phyloP scores from a whole-genome alignment of 768 basidiomycete species.

The Paxillus ammoniavirescens region DNA sequence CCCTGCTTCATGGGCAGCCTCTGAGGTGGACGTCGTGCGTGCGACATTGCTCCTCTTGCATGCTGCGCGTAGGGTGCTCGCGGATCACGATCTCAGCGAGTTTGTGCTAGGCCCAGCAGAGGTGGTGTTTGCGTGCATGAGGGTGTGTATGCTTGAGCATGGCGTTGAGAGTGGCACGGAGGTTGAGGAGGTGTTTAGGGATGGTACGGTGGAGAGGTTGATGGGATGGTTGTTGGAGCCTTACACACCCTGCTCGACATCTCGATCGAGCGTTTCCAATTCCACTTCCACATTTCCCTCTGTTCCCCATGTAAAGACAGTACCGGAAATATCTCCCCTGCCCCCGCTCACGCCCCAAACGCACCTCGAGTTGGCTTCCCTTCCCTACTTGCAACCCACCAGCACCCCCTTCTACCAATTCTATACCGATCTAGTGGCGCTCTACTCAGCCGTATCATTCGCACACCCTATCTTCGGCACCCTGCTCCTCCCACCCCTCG shows the following conservation, averaged over 20 bases:
- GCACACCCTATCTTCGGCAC: slow-evolving; percentile 72
- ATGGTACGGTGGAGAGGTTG: slow-evolving; percentile 53
- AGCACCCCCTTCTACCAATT: slow-evolving; percentile 88
- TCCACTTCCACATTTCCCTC: slow-evolving; percentile 36
- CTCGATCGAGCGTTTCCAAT: slow-evolving; percentile 35
- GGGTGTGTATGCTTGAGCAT: slow-evolving; percentile 95
- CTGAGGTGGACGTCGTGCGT: slow-evolving; percentile 75
- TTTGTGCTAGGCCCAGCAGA: slow-evolving; percentile 29
- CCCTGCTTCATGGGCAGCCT: slow-evolving; percentile 72
- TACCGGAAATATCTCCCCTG: background rate
- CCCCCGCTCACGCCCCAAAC: slow-evolving; percentile 12
- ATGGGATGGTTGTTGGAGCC: slow-evolving; percentile 62
- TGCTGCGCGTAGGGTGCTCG: slow-evolving; percentile 45
- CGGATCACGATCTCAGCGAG: slow-evolving; percentile 37
- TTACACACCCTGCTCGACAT: slow-evolving; percentile 37
- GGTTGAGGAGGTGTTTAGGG: slow-evolving; percentile 79
- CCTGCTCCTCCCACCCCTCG: slow-evolving; percentile 72
- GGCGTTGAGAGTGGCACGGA: slow-evolving; percentile 36
- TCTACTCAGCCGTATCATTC: slow-evolving; percentile 93
- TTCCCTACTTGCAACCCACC: slow-evolving; percentile 53
- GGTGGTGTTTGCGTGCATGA: slow-evolving; percentile 80
- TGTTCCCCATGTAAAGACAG: background rate
- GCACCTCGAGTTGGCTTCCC: slow-evolving; percentile 53
- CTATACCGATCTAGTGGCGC: slow-evolving; percentile 84
- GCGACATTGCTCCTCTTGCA: slow-evolving; percentile 63